Percentiles rank a stretch among this genome's conserved stretches.
phyloP scores from a whole-genome alignment of 345 rosid genomes.

The Citrus trifoliata region DNA sequence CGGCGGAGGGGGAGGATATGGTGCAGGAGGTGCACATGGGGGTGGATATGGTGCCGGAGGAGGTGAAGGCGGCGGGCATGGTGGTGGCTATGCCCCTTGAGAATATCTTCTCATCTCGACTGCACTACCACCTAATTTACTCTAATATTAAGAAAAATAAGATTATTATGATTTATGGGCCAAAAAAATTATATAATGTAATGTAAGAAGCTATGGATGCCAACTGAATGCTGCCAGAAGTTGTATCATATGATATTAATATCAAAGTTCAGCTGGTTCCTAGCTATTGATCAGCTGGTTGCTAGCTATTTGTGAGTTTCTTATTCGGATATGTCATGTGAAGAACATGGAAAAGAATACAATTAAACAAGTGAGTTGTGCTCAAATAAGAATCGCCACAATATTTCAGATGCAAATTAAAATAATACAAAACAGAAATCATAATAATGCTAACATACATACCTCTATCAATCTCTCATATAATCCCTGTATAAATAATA shows the following conservation, averaged over 20 bases:
- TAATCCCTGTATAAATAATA: too few relatives aligned
- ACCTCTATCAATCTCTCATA: too few relatives aligned
- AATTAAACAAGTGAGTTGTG: too few relatives aligned
- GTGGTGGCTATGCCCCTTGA: slow-evolving; percentile 23
- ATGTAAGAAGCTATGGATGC: not conserved
- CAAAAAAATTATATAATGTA: not conserved
- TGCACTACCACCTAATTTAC: not conserved
- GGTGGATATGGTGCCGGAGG: slow-evolving; percentile 16
- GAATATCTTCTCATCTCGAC: not conserved
- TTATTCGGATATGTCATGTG: not conserved
- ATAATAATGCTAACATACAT: too few relatives aligned
- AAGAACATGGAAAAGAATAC: not conserved
- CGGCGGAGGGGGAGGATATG: slow-evolving; percentile 11
- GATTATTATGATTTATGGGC: not conserved
- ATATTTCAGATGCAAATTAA: too few relatives aligned
- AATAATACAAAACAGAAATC: too few relatives aligned
- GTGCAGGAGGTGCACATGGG: slow-evolving; percentile 13
- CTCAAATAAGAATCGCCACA: too few relatives aligned
- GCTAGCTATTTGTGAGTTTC: not conserved
- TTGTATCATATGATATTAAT: not conserved
- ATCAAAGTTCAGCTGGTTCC: not conserved
- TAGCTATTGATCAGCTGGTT: not conserved
- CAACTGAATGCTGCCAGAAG: not conserved
- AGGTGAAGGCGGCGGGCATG: slow-evolving; percentile 16
- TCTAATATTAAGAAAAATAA: slow-evolving; percentile 19